phyloP scores from a whole-genome alignment of 108 stramenopile species.

The Bacterosira constricta region DNA sequence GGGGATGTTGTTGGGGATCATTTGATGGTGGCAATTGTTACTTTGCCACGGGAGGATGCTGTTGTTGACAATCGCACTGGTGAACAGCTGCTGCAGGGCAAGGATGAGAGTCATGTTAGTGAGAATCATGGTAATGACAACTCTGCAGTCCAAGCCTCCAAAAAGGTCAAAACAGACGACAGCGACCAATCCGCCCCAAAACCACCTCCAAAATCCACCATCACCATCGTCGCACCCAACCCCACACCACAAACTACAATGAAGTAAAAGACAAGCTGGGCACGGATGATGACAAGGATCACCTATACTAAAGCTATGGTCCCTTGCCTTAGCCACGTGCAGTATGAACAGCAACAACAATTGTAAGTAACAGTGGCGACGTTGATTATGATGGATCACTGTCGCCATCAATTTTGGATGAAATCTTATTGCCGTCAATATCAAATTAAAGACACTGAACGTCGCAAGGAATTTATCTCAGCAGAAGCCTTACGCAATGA shows the following conservation, averaged over 20 bases:
- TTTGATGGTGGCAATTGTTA: constrained; percentile 91
- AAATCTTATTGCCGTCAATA: constrained; percentile 76
- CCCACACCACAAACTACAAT: constrained; percentile 78
- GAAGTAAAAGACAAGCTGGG: constrained; percentile 87
- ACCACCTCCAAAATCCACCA: background rate
- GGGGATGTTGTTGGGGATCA: too few species aligned
- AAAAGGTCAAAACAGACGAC: constrained; percentile 33
- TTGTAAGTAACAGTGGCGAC: background rate
- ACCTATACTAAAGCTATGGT: constrained; percentile 65
- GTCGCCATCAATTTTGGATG: constrained; percentile 61
- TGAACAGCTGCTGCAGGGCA: background rate
- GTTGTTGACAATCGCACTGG: constrained; percentile 62
- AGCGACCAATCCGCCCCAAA: background rate
- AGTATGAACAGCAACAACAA: constrained; percentile 30
- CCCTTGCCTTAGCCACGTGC: constrained; percentile 71
- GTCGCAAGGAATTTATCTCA: constrained; percentile 55
- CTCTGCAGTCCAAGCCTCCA: constrained; percentile 3
- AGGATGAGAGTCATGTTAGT: background rate
- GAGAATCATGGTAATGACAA: background rate
- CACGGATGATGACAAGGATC: constrained; percentile 65
- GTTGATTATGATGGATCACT: constrained; percentile 4
- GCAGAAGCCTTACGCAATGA: constrained; percentile 55
- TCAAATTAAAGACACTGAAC: constrained; percentile 73
- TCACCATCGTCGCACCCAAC: constrained; percentile 20
- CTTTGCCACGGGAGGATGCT: constrained; percentile 81